Conservation (phyloP, 768 basidiomycete genomes). For the Omphalotus guepiniiformis region DNA sequence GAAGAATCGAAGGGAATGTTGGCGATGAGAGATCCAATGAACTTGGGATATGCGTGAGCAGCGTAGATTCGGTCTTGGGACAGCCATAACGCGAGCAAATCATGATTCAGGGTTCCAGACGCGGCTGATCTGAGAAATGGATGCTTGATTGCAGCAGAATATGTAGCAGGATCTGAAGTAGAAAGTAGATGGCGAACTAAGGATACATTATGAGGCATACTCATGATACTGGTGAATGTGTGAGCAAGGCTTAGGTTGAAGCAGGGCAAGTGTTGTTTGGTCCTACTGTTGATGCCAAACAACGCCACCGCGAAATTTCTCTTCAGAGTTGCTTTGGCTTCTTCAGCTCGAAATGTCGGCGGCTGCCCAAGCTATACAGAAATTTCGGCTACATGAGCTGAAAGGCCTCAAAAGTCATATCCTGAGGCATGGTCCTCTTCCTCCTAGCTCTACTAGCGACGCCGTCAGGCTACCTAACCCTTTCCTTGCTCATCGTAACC, state of each 20-base stretch:
- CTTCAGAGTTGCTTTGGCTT: too few relatives aligned
- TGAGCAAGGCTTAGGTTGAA: too few relatives aligned
- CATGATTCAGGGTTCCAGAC: constrained; percentile 40
- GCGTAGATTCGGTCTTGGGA: constrained; percentile 75
- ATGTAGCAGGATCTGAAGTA: constrained; percentile 31
- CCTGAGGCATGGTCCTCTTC: constrained; percentile 32
- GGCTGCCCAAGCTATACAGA: constrained; percentile 29
- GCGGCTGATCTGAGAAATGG: constrained; percentile 60
- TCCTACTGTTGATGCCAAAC: too few relatives aligned
- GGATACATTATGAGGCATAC: neutral
- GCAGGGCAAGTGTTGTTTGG: too few relatives aligned
- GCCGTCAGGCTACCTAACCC: constrained; percentile 51
- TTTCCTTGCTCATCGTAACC: constrained; percentile 61
- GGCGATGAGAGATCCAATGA: constrained; percentile 62
- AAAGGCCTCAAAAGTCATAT: constrained; percentile 32
- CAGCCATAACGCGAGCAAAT: constrained; percentile 57
- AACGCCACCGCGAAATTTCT: too few relatives aligned
- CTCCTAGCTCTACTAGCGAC: constrained; percentile 11
- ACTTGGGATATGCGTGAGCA: constrained; percentile 67
- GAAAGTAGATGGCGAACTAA: constrained; percentile 35
- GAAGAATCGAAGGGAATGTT: constrained; percentile 47
- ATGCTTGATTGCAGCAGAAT: constrained; percentile 47
- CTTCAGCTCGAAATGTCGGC: too few relatives aligned
- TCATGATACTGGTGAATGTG: too few relatives aligned
- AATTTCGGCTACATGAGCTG: constrained; percentile 44